Conservation (phyloP, 108 stramenopile species). For the Nitzschia palea region DNA sequence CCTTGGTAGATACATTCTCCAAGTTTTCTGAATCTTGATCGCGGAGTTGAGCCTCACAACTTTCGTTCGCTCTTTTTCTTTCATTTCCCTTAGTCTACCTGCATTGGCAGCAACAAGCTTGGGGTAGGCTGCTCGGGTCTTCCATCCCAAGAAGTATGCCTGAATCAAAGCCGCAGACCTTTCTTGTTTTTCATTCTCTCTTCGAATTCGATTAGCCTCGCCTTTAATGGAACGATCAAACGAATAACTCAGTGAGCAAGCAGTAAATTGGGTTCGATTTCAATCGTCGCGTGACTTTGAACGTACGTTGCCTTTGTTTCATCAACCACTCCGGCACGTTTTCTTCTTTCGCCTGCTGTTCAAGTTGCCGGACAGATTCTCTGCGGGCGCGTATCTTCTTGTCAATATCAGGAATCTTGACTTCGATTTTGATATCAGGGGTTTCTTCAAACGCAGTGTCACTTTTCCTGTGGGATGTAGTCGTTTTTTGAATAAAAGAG, state of each 20-base stretch:
- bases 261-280: neutral
- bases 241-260: neutral
- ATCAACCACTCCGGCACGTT: constrained; percentile 23
- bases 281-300: neutral
- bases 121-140: constrained; percentile 9
- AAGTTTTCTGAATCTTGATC: constrained; percentile 9
- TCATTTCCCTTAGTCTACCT: neutral
- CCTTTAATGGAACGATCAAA: neutral
- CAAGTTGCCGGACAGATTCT: neutral
- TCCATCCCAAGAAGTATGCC: constrained; percentile 18
- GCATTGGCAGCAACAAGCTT: constrained; percentile 6
- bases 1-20: constrained; percentile 13
- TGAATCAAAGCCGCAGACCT: neutral
- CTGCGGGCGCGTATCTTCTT: constrained; percentile 7
- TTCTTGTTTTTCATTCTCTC: constrained; percentile 7
- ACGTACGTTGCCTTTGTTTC: constrained; percentile 17
- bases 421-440: constrained; percentile 32
- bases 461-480: neutral
- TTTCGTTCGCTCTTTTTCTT: neutral
- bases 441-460: neutral
- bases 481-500: constrained; percentile 9
- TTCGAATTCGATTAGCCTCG: constrained; percentile 8
- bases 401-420: constrained; percentile 32
- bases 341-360: neutral
- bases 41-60: neutral